phyloP scores from a whole-genome alignment of 1,284 basidiomycete species.

The Tremellales sp. region DNA sequence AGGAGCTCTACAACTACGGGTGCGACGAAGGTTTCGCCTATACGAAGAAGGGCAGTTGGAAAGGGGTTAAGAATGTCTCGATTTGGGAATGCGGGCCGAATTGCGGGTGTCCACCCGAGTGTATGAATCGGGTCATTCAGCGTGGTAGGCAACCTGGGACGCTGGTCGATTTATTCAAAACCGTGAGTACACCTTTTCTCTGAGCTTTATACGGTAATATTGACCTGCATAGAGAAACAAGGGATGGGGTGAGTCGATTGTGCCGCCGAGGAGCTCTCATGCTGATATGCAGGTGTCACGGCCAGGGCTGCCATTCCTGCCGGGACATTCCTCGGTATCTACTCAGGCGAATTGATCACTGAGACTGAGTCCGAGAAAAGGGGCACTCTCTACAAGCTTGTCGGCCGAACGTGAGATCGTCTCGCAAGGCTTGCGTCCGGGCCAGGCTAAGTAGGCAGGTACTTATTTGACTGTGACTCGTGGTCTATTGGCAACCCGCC shows the following conservation, averaged over 20 bases:
- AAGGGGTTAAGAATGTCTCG: slow-evolving; percentile 50
- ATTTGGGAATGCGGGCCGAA: slow-evolving; percentile 79
- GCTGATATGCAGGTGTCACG: slow-evolving; percentile 57
- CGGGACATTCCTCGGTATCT: slow-evolving; percentile 74
- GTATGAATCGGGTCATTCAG: slow-evolving; percentile 77
- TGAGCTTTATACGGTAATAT: background rate
- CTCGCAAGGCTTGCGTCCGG: background rate
- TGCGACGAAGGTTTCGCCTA: slow-evolving; percentile 61
- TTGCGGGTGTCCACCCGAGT: slow-evolving; percentile 74
- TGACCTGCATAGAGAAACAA: slow-evolving; percentile 50
- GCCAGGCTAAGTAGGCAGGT: slow-evolving; percentile 41
- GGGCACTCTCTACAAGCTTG: slow-evolving; percentile 65
- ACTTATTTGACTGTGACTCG: slow-evolving; percentile 77
- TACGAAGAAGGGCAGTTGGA: slow-evolving; percentile 14
- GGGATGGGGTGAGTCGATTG: slow-evolving; percentile 64
- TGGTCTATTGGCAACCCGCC: slow-evolving; percentile 57
- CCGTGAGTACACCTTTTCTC: slow-evolving; percentile 15
- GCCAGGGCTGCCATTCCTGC: slow-evolving; percentile 61
- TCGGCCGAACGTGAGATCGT: slow-evolving; percentile 64
- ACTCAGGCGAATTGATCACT: slow-evolving; percentile 74
- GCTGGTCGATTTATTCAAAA: slow-evolving; percentile 61
- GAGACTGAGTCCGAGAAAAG: slow-evolving; percentile 64
- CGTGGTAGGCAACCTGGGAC: slow-evolving; percentile 64
- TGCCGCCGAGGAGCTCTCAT: background rate
- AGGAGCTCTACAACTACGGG: slow-evolving; percentile 52